Evolutionary conservation across 2,329 filamentous ascomycete species (phyloP).

Genomic region (Fusarium sp.): DNA sequence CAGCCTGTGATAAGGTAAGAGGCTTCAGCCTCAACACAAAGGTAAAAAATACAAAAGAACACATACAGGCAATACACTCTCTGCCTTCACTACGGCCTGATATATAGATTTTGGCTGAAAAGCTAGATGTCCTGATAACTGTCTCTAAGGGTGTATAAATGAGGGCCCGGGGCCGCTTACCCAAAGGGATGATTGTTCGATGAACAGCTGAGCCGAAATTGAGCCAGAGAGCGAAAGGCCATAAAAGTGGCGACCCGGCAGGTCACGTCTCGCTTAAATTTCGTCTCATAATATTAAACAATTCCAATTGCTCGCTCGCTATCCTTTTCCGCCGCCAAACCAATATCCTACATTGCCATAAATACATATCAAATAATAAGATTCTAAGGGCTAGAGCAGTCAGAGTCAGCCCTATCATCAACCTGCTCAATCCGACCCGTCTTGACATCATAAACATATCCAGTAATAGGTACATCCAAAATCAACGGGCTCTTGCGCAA

Average conservation of each 20-base stretch:
- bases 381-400: conserved; percentile 20
- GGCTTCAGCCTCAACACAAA: no score
- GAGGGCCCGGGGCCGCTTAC: no score
- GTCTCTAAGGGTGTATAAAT: no score
- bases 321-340: neutral
- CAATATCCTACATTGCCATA: neutral
- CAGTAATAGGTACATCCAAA: conserved; percentile 70
- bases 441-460: conserved; percentile 83
- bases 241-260: neutral
- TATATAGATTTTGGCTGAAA: no score
- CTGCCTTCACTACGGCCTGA: no score
- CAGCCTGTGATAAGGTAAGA: no score
- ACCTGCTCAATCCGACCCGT: conserved; percentile 65
- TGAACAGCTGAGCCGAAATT: no score
- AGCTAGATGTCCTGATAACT: no score
- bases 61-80: no score
- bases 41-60: no score
- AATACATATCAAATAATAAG: neutral
- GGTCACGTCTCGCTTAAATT: neutral
- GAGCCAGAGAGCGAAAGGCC: no score
- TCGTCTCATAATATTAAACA: neutral
- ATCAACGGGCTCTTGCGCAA: conserved; percentile 69
- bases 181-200: no score
- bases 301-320: neutral
- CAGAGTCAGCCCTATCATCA: conserved; percentile 18